A percentile compares a stretch with the other conserved stretches of the same genome.
These are phyloP conservation scores for Colletotrichum orbiculare DNA, from an alignment of 2,329 filamentous ascomycete genomes.

Conservation along the genomic window DNA sequence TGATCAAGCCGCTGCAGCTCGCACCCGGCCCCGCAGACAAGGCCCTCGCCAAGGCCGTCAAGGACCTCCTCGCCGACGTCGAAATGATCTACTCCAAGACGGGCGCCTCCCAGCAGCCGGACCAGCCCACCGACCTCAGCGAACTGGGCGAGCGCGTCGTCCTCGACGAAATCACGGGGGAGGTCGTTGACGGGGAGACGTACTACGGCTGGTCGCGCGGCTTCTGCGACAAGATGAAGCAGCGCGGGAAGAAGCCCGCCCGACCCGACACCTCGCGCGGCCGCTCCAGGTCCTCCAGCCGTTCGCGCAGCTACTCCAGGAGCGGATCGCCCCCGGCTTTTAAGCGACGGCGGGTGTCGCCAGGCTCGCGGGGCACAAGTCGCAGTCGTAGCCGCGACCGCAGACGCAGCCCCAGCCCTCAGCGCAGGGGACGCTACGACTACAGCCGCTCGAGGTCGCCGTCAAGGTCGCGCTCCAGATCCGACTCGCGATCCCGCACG, in stretches of 20 bases:
- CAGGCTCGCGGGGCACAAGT: constrained; percentile 44
- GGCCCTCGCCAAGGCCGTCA: constrained; percentile 74
- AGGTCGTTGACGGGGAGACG: constrained; percentile 73
- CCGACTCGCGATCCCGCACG: constrained; percentile 29
- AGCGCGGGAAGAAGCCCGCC: constrained; percentile 47
- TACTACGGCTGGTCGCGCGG: constrained; percentile 89
- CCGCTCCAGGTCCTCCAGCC: constrained; percentile 47
- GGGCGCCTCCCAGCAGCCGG: constrained; percentile 53
- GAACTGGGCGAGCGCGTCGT: constrained; percentile 78
- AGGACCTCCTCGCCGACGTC: constrained; percentile 75
- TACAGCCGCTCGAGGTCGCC: constrained; percentile 43
- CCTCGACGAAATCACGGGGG: constrained; percentile 73
- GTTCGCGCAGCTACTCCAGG: constrained; percentile 45
- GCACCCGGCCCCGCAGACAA: constrained; percentile 75
- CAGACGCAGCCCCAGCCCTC: constrained; percentile 37
- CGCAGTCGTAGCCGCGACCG: constrained; percentile 46
- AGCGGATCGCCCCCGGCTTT: constrained; percentile 50
- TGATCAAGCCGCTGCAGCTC: constrained; percentile 79
- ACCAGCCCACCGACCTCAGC: constrained; percentile 71
- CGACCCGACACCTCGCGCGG: constrained; percentile 43
- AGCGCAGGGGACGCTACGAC: constrained; percentile 36
- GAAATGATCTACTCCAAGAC: constrained; percentile 73
- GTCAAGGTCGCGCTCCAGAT: constrained; percentile 36
- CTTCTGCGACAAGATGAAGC: constrained; percentile 86
- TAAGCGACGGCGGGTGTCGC: constrained; percentile 53